phyloP scores from a whole-genome alignment of 2,329 filamentous ascomycete species.

The Ceratocystis colombiana region DNA sequence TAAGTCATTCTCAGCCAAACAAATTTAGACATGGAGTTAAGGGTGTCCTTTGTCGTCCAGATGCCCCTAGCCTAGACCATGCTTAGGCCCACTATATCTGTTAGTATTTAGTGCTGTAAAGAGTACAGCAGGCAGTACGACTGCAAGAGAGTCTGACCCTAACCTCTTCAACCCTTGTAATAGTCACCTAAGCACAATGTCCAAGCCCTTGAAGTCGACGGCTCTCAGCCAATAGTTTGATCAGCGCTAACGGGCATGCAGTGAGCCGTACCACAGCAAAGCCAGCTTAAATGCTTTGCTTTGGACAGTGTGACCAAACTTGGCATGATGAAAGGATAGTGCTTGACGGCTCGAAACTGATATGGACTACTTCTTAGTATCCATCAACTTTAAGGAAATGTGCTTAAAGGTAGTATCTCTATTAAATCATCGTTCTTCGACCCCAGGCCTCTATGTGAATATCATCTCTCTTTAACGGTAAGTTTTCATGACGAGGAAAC shows the following conservation, averaged over 20 bases:
- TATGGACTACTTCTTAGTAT: neutral
- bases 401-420: neutral
- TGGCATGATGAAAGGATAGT: neutral
- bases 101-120: neutral
- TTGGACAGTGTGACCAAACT: neutral
- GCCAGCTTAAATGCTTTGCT: neutral
- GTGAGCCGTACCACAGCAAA: neutral
- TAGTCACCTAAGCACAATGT: neutral
- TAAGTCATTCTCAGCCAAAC: slow-evolving; percentile 2
- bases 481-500: neutral
- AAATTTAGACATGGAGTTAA: neutral
- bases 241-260: neutral
- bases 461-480: neutral
- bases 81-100: neutral
- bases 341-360: neutral
- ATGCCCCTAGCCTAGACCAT: neutral
- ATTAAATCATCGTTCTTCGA: neutral
- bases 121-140: neutral
- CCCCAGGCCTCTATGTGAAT: neutral
- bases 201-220: neutral
- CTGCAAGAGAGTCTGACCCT: neutral
- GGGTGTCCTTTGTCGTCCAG: neutral
- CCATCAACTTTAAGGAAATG: neutral
- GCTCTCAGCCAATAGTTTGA: neutral
- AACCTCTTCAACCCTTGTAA: neutral